Conservation (phyloP, 148 eudicot genomes). For the Oxyria digyna region DNA sequence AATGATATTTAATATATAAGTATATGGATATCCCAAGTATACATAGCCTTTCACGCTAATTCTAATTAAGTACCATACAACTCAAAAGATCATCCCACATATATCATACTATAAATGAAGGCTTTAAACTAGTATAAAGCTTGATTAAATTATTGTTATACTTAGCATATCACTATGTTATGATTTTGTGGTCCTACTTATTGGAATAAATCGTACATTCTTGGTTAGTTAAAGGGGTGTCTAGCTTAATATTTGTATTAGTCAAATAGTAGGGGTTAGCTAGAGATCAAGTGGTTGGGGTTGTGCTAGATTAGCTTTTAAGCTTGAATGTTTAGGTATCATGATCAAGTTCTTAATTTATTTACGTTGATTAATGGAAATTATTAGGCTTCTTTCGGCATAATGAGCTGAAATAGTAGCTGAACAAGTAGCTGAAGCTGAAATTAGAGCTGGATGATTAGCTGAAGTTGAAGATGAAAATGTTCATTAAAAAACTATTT, state of each 20-base stretch:
- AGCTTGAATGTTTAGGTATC: background rate
- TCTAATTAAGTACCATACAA: background rate
- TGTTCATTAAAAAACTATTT: too few species aligned
- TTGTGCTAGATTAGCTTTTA: slow-evolving; percentile 3
- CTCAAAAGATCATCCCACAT: background rate
- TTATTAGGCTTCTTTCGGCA: too few species aligned
- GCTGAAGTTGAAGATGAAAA: too few species aligned
- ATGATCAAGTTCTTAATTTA: background rate
- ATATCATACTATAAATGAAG: background rate
- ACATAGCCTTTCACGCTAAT: background rate
- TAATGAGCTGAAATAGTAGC: too few species aligned
- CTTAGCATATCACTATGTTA: background rate
- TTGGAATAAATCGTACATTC: background rate
- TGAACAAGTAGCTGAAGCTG: too few species aligned
- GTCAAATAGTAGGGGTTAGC: background rate
- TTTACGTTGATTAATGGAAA: background rate
- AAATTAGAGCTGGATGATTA: too few species aligned
- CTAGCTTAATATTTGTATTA: slow-evolving; percentile 5
- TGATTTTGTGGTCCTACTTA: slow-evolving; percentile 1
- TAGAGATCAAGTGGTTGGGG: slow-evolving; percentile 3
- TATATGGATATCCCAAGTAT: too few species aligned
- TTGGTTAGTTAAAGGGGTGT: background rate
- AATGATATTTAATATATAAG: too few species aligned
- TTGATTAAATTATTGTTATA: background rate
- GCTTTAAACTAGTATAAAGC: slow-evolving; percentile 1